Percentiles rank a stretch among this genome's conserved stretches.
Conservation (phyloP, 179 eudicot genomes). For the Pouteria campechiana region DNA sequence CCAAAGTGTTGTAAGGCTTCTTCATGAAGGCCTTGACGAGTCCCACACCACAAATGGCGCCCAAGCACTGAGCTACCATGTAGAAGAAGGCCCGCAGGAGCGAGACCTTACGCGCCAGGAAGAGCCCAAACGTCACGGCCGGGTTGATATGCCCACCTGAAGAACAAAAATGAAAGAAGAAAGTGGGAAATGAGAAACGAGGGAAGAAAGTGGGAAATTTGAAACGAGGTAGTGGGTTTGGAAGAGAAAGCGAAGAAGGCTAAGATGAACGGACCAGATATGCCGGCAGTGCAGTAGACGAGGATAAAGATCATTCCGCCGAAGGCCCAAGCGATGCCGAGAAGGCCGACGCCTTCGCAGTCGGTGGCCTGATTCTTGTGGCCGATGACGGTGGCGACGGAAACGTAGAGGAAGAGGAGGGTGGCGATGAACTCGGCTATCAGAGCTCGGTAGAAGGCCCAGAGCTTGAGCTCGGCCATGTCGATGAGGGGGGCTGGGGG, state of each 20-base stretch:
- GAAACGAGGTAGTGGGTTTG: background rate
- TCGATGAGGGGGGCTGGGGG: conserved; percentile 75
- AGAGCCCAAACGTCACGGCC: conserved; percentile 74
- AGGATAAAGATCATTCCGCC: conserved; percentile 80
- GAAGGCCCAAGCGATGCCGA: conserved; percentile 80
- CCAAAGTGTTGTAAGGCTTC: conserved; percentile 25
- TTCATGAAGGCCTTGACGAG: conserved; percentile 85
- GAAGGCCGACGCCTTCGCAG: conserved; percentile 63
- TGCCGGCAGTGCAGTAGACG: conserved; percentile 94
- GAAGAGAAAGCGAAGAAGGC: too few species aligned
- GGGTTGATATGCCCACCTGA: conserved; percentile 89
- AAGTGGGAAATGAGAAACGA: background rate
- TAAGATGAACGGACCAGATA: conserved; percentile 31
- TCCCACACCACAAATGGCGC: conserved; percentile 81
- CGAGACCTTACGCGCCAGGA: conserved; percentile 73
- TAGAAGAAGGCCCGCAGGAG: conserved; percentile 52
- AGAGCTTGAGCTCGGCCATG: conserved; percentile 49
- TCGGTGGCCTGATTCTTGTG: conserved; percentile 49
- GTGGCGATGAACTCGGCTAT: conserved; percentile 82
- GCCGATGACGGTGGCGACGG: conserved; percentile 75
- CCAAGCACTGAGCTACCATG: conserved; percentile 64
- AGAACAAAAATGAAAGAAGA: background rate
- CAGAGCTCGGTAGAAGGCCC: conserved; percentile 80
- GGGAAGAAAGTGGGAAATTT: background rate
- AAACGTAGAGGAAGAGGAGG: conserved; percentile 58